Percentiles rank a stretch among this genome's conserved stretches.
Conservation (phyloP, 179 eudicot genomes). For the Drosera spatulata region DNA sequence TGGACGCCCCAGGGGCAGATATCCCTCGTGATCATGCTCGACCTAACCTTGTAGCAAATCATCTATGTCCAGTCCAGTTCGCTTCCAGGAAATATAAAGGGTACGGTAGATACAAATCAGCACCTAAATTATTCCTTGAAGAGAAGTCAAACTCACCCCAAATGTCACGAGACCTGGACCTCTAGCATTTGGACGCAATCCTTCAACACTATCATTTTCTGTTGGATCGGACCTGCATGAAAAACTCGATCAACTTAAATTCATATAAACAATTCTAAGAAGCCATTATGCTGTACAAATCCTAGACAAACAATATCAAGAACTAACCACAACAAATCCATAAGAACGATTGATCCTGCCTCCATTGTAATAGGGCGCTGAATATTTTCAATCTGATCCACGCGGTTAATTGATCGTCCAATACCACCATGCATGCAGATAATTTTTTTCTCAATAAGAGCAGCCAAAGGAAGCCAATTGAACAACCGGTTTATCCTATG, state of each 20-base stretch:
- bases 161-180: conserved; percentile 98
- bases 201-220: conserved; percentile 99
- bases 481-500: conserved; percentile 93
- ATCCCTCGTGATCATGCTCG: too few relatives aligned
- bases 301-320: conserved; percentile 4
- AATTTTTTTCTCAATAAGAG: conserved; percentile 94
- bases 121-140: background rate
- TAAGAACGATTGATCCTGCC: conserved; percentile 96
- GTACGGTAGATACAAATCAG: too few relatives aligned
- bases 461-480: conserved; percentile 99
- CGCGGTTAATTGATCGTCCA: conserved; percentile 94
- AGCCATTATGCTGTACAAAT: background rate
- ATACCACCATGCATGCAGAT: conserved; percentile 99
- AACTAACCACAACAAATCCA: conserved; percentile 94
- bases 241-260: conserved; percentile 2
- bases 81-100: too few relatives aligned
- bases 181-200: conserved; percentile 97
- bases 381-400: conserved; percentile 89
- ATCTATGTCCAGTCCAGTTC: too few relatives aligned
- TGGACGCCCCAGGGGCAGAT: too few relatives aligned
- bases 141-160: conserved; percentile 62
- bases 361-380: conserved; percentile 99
- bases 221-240: conserved; percentile 96
- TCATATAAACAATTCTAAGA: background rate
- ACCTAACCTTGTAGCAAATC: too few relatives aligned